Conservation (phyloP, 1,284 basidiomycete genomes). For the Pascua sp. region DNA sequence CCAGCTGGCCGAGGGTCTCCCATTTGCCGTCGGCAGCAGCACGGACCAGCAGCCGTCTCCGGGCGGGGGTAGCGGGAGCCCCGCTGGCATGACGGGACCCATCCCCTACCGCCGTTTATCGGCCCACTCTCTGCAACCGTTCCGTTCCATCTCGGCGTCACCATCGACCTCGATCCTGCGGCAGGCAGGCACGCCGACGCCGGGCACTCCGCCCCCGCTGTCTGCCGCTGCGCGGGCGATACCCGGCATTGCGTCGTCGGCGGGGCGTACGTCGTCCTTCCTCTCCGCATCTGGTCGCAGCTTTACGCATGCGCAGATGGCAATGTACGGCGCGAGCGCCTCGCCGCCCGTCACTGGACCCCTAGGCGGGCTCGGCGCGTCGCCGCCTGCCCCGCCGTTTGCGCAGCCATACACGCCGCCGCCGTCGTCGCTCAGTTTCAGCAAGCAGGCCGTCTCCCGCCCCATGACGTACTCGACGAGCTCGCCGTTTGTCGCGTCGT, state of each 20-base stretch:
- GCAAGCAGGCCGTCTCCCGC: constrained; percentile 34
- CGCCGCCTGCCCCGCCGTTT: constrained; percentile 11
- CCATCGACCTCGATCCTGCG: constrained; percentile 41
- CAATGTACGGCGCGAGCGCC: constrained; percentile 21
- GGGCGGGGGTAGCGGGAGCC: neutral
- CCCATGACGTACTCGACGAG: constrained; percentile 24
- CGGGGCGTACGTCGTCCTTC: constrained; percentile 38
- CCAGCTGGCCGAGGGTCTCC: constrained; percentile 37
- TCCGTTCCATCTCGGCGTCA: constrained; percentile 32
- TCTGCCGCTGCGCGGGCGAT: constrained; percentile 3
- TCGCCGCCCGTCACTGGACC: constrained; percentile 24
- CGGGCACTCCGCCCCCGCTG: neutral
- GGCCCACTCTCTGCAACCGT: constrained; percentile 44
- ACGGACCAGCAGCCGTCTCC: constrained; percentile 3
- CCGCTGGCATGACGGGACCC: constrained; percentile 10
- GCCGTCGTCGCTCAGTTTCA: constrained; percentile 35
- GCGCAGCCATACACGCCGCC: constrained; percentile 10
- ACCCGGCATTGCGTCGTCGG: constrained; percentile 2
- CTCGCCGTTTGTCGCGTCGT: constrained; percentile 37
- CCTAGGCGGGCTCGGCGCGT: constrained; percentile 15
- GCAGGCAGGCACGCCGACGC: neutral
- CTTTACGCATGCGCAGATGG: constrained; percentile 46
- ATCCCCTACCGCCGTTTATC: constrained; percentile 40
- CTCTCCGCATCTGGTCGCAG: constrained; percentile 48
- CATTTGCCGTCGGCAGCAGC: constrained; percentile 31